These are phyloP conservation scores for Pulveroboletus frians DNA, from an alignment of 768 basidiomycete genomes.

Conservation along the genomic window DNA sequence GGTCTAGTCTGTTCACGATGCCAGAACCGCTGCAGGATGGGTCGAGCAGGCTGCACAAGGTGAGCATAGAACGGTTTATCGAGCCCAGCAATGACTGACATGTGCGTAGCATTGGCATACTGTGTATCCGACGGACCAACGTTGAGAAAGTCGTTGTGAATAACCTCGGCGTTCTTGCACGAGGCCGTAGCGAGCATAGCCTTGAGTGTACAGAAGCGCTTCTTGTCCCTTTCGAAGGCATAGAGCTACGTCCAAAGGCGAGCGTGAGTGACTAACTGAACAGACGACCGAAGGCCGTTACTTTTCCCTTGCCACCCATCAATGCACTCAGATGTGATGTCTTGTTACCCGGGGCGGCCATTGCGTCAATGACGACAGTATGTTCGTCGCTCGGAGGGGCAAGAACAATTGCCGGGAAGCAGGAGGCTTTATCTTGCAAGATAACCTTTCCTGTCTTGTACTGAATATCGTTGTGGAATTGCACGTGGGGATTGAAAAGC, in stretches of 20 bases:
- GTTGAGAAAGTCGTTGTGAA: slow-evolving; percentile 80
- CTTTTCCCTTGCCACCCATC: slow-evolving; percentile 79
- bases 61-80: not conserved
- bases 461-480: slow-evolving; percentile 65
- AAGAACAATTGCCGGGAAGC: slow-evolving; percentile 90
- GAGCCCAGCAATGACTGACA: slow-evolving; percentile 48
- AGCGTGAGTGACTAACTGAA: not conserved
- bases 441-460: slow-evolving; percentile 82
- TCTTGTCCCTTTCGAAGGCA: slow-evolving; percentile 86
- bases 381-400: slow-evolving; percentile 53
- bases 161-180: slow-evolving; percentile 72
- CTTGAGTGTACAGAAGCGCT: slow-evolving; percentile 76
- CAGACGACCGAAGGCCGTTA: slow-evolving; percentile 22
- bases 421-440: slow-evolving; percentile 96
- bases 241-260: slow-evolving; percentile 46
- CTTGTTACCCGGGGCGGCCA: slow-evolving; percentile 97
- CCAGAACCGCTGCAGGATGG: slow-evolving; percentile 96
- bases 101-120: slow-evolving; percentile 72
- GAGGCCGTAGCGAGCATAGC: slow-evolving; percentile 81
- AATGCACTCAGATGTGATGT: slow-evolving; percentile 90
- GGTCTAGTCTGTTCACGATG: slow-evolving; percentile 84
- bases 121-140: slow-evolving; percentile 61
- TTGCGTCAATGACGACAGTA: slow-evolving; percentile 80
- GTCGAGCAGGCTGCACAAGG: slow-evolving; percentile 66
- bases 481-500: slow-evolving; percentile 60